These are phyloP conservation scores for Quercus wislizeni DNA, from an alignment of 306 rosid genomes.

Conservation along the genomic window DNA sequence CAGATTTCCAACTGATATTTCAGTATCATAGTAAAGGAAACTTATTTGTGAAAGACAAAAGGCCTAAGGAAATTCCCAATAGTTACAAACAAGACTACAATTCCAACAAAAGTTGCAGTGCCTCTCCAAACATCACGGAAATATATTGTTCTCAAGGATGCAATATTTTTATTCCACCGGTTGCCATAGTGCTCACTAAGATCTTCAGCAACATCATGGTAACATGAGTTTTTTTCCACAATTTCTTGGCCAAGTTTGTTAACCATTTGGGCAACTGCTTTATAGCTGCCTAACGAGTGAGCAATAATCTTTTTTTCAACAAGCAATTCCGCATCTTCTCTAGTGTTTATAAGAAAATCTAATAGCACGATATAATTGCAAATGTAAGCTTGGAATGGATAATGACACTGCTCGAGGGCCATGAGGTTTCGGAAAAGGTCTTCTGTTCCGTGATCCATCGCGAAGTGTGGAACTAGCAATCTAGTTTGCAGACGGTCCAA, in stretches of 20 bases:
- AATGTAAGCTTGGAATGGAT: too few species aligned
- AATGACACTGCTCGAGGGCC: too few species aligned
- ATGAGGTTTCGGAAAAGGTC: neutral
- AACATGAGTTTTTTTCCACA: slow-evolving; percentile 3
- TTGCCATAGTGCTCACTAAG: slow-evolving; percentile 37
- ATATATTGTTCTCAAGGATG: slow-evolving; percentile 42
- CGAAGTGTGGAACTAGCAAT: neutral
- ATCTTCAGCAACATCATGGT: neutral
- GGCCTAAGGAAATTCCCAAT: slow-evolving; percentile 8
- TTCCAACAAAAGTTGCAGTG: slow-evolving; percentile 56
- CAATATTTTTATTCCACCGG: slow-evolving; percentile 42
- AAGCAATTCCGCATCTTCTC: too few species aligned
- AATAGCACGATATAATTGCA: too few species aligned
- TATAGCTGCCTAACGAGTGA: too few species aligned
- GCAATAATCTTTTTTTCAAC: too few species aligned
- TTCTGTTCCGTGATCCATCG: slow-evolving; percentile 4
- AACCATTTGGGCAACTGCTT: too few species aligned
- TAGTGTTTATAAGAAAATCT: too few species aligned
- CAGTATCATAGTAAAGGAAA: too few species aligned
- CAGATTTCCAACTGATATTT: too few species aligned
- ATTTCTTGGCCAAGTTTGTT: neutral
- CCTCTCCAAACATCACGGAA: slow-evolving; percentile 64
- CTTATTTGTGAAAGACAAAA: too few species aligned
- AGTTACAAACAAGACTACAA: slow-evolving; percentile 29
- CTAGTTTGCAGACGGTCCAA: neutral